Evolutionary conservation across 2,329 filamentous ascomycete species (phyloP).

Genomic region (Aureobasidium vineae): DNA sequence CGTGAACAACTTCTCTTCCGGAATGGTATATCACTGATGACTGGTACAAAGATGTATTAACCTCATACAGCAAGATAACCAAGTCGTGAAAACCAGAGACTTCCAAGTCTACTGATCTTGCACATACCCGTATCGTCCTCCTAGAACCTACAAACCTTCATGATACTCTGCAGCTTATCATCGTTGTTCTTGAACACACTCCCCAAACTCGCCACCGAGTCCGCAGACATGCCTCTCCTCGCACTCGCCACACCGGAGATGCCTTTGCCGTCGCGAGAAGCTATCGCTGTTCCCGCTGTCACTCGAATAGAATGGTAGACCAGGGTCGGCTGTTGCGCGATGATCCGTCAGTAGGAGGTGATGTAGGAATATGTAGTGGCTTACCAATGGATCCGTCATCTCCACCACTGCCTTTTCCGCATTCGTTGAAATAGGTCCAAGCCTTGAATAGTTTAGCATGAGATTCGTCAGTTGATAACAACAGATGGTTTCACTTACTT

Average conservation of each 20-base stretch:
- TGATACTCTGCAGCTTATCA: neutral
- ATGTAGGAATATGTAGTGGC: neutral
- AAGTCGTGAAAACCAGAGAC: too few species aligned
- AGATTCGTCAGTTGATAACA: too few species aligned
- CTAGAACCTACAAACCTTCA: too few species aligned
- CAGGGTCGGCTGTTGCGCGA: neutral
- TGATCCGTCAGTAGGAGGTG: neutral
- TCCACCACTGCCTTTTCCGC: neutral
- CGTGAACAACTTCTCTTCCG: too few species aligned
- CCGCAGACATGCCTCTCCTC: neutral
- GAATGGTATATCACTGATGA: too few species aligned
- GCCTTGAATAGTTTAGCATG: too few species aligned
- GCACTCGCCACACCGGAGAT: neutral
- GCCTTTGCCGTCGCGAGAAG: neutral
- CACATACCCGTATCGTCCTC: too few species aligned
- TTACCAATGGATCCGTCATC: neutral
- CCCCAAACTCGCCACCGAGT: neutral
- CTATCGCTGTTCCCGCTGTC: neutral
- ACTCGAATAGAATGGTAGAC: neutral
- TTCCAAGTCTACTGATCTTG: too few species aligned
- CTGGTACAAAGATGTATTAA: too few species aligned
- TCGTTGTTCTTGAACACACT: neutral
- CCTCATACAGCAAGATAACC: too few species aligned
- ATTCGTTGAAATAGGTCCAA: neutral
- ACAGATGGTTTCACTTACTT: neutral